Base-by-base conservation (phyloP, 2,329 filamentous ascomycete species). In the Aspergillus quadricinctus region DNA sequence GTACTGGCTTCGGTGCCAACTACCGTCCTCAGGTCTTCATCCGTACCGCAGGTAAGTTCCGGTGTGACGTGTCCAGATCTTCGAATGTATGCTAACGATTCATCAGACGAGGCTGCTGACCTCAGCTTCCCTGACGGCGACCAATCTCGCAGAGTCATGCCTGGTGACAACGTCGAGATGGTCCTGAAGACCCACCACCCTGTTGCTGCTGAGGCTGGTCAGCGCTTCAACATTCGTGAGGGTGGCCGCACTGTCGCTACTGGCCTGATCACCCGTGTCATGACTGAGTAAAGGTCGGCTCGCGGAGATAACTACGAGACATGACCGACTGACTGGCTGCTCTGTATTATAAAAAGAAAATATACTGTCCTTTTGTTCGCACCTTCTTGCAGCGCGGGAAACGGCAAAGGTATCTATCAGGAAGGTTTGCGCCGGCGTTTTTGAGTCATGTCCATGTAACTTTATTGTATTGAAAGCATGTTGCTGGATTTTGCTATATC, bases 131-230 rank as follows among this genome's bases (percentile, higher is more conserved):
- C 92, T 54, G 92, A 94, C 61, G 87, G 88, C 75, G 88, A 93
- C 67, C 77, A 81, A 62, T 80, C 79, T 76, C 92, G 90, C 83
- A 89, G 92, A 81, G 88, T 97, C 77, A 95, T 96, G 92, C 94
- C 94, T 52, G 94, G 94, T 76, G 94, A 99, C 84, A 99, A 99
- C 78, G 86, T 96, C 65, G 94, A 99, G 83, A 97, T 99, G 92
- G 80, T 94, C 63, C 89, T 92, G 75, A 85, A 88, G 69, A 87
- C 96, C 72, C 85, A 91, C 78, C 81, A 89, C 77, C 90, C 93
- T 61, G 85, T 95, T 70, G 93, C 93, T 58, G 79, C 97, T 62
- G 94, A 99, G 81, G 80, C 85, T 61, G 93, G 94, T 67, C 91
- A 97, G 82, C 90, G 94, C 69, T 94, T 99, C 85, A 99, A 97